phyloP scores from a whole-genome alignment of 2,329 filamentous ascomycete species.

The Talaromyces sp. region DNA sequence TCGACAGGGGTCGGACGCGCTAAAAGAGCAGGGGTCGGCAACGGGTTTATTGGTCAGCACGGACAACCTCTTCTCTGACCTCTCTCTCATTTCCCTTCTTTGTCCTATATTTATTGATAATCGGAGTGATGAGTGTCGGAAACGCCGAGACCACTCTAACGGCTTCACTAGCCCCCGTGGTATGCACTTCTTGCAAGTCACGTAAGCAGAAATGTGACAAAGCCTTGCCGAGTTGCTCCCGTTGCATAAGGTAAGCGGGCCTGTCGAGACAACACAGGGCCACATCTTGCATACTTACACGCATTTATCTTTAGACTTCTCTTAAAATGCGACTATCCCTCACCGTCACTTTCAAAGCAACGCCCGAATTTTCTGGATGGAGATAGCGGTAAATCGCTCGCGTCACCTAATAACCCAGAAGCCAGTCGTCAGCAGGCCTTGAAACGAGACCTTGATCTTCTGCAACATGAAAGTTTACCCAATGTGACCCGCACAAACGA shows the following conservation, averaged over 20 bases:
- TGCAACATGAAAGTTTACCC: neutral
- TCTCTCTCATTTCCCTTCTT: neutral
- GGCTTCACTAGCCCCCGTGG: neutral
- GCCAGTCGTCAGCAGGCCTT: neutral
- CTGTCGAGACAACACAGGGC: no score
- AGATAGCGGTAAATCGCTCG: neutral
- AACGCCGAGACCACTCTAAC: neutral
- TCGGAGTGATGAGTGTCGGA: neutral
- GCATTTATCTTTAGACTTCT: neutral
- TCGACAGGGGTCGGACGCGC: neutral
- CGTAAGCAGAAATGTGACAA: constrained; percentile 9
- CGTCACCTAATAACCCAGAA: neutral
- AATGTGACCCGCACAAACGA: neutral
- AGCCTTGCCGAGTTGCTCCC: constrained; percentile 1
- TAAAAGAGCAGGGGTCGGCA: neutral
- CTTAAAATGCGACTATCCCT: constrained; percentile 5
- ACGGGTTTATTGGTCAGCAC: neutral
- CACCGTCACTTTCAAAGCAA: neutral
- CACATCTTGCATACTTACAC: neutral
- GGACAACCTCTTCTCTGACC: neutral
- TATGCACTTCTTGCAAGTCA: constrained; percentile 4
- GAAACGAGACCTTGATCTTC: neutral
- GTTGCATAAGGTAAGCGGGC: constrained; percentile 6
- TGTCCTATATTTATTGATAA: neutral
- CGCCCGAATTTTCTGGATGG: neutral